Conservation (phyloP, 495 filamentous ascomycete species). For the Trichoderma parareesei region DNA sequence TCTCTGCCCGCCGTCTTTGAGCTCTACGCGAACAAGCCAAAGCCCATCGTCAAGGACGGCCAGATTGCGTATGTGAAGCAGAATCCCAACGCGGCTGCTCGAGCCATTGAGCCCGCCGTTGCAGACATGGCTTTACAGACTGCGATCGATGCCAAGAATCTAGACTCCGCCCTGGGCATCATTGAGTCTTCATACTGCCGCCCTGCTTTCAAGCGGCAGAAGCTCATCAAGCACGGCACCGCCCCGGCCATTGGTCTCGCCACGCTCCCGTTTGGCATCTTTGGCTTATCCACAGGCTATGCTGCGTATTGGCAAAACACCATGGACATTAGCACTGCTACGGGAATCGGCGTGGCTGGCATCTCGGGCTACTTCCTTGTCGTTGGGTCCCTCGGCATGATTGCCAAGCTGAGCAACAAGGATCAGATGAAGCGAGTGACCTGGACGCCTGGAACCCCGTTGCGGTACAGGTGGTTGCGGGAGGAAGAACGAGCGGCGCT, state of each 20-base stretch:
- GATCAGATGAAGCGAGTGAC: constrained; percentile 91
- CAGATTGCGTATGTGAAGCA: constrained; percentile 51
- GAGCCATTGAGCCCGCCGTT: constrained; percentile 57
- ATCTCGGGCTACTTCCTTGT: constrained; percentile 73
- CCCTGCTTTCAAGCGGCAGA: constrained; percentile 61
- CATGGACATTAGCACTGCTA: constrained; percentile 62
- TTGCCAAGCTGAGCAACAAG: constrained; percentile 77
- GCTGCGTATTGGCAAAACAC: constrained; percentile 43
- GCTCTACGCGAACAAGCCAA: constrained; percentile 77
- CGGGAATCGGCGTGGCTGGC: constrained; percentile 70
- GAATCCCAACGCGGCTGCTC: constrained; percentile 58
- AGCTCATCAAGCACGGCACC: constrained; percentile 43
- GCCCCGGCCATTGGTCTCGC: constrained; percentile 19
- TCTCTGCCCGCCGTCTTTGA: constrained; percentile 70
- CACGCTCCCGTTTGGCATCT: constrained; percentile 11
- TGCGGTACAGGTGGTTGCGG: constrained; percentile 79
- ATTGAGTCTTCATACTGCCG: constrained; percentile 70
- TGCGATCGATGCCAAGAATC: constrained; percentile 68
- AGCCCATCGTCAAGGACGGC: constrained; percentile 51
- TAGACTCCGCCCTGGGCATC: constrained; percentile 68
- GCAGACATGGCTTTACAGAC: constrained; percentile 64
- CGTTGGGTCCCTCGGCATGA: constrained; percentile 68
- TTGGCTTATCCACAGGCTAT: constrained; percentile 7
- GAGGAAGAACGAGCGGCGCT: constrained; percentile 89
- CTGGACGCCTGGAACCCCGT: constrained; percentile 71